Evolutionary conservation across 2,329 filamentous ascomycete genomes (phyloP), one percentile per base, ranked within the genome.

Genomic region (Aureobasidium sp.): DNA sequence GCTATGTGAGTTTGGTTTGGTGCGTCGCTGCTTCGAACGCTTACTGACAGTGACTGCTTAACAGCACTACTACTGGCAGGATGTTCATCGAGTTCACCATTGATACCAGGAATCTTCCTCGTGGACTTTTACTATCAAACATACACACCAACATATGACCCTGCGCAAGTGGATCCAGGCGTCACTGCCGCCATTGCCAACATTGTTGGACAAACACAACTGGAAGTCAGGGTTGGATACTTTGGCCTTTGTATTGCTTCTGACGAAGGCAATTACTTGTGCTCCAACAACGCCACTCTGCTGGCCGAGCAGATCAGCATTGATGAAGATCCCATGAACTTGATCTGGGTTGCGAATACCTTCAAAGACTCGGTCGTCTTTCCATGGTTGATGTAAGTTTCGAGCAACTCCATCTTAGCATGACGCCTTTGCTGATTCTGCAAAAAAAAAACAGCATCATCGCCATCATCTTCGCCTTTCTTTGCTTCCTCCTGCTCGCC

Each of bases 341-440:
- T 98, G 64, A 90, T 98, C 63, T 98, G 91, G 93, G 81, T 98
- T 53, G 91, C 93, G 21, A 85, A 86, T 62, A 95, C 95, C 60
- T 98, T 98, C 75, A 97, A 97, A 71, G 90, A 97, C 70, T 91
- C 90, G 72, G 93, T 98, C 68, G 91, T 98, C 39, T 98, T 98
- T 68, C 93, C 93, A 8, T 98, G 97, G 66, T 75, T 98, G 17
- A 85, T 98, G 86, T 93, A 70, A 76, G 87, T 61, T 7, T 19
- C 39, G n/a, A 21, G n/a, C n/a, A 21, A 41, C 16, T 14, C 10
- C 27, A n/a, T 34, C 27, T 6, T 2, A 16, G 14, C 24, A 16
- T 17, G n/a, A 27, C 12, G 1, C 6, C 25, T 7, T 24, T 6
- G 21, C 44, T 48, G 2, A 35, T n/a, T 4, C 10, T n/a, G n/a